These are phyloP conservation scores for Neocatenulostroma microsporum DNA, from an alignment of 2,329 filamentous ascomycete species.

Conservation along the genomic window DNA sequence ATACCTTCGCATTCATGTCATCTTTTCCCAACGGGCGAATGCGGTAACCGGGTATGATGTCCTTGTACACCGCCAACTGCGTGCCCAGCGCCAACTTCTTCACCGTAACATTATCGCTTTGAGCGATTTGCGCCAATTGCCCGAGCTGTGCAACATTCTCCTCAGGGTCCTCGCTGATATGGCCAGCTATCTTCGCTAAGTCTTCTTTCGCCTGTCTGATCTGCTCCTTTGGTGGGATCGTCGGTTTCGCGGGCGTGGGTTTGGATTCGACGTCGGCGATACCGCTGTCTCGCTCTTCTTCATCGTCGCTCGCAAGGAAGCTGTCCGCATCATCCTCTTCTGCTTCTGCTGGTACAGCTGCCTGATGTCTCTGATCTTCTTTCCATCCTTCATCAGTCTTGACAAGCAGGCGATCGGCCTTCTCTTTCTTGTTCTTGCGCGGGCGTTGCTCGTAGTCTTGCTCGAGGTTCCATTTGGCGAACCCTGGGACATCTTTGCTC, in stretches of 20 bases:
- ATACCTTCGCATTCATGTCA: conserved; percentile 68
- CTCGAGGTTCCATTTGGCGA: conserved; percentile 77
- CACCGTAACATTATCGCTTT: conserved; percentile 62
- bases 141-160: conserved; percentile 78
- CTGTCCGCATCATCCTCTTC: conserved; percentile 52
- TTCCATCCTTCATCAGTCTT: conserved; percentile 69
- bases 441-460: conserved; percentile 79
- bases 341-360: conserved; percentile 30
- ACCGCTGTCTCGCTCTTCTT: conserved; percentile 37
- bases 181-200: conserved; percentile 69
- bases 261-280: conserved; percentile 40
- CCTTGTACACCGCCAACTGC: conserved; percentile 85
- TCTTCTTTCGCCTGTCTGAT: conserved; percentile 87
- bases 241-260: conserved; percentile 45
- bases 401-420: conserved; percentile 71
- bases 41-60: conserved; percentile 91
- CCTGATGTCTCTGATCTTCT: conserved; percentile 46
- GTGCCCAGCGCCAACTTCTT: conserved; percentile 81
- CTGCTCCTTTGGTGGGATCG: conserved; percentile 67
- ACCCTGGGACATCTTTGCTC: conserved; percentile 18
- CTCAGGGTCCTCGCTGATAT: conserved; percentile 87
- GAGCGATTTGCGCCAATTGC: conserved; percentile 63
- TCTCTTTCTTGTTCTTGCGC: conserved; percentile 65
- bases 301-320: conserved; percentile 55
- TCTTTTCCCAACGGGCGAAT: conserved; percentile 77